Conservation (phyloP, 1,284 basidiomycete species). For the Cutaneotrichosporon dermatis region DNA sequence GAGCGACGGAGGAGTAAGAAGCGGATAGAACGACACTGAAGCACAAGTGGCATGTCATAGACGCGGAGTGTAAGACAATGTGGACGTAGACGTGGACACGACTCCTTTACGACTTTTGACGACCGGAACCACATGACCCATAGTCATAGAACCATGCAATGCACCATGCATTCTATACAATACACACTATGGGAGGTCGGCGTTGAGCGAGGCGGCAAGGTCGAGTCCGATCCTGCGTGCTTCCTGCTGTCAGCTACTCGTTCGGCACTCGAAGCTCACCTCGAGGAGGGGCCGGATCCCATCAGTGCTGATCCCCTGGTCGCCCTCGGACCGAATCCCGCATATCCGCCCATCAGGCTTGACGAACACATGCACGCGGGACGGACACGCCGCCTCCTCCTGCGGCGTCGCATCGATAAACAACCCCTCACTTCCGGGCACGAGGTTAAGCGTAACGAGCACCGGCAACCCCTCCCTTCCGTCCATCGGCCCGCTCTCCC, state of each 20-base stretch:
- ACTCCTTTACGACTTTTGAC: no score
- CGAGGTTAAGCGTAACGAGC: constrained; percentile 42
- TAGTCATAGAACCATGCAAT: not conserved
- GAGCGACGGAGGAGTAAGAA: no score
- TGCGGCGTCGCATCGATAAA: constrained; percentile 45
- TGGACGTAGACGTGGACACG: no score
- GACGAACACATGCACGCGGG: constrained; percentile 41
- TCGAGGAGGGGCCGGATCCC: constrained; percentile 33
- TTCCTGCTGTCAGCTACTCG: constrained; percentile 10
- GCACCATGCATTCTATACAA: constrained; percentile 9
- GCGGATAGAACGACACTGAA: no score
- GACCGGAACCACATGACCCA: no score
- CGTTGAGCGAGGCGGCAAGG: constrained; percentile 15
- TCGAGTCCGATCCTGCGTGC: constrained; percentile 12
- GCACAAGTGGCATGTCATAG: not conserved
- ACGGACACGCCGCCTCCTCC: constrained; percentile 47
- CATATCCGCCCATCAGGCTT: constrained; percentile 33
- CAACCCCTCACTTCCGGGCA: constrained; percentile 23
- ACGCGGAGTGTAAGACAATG: no score
- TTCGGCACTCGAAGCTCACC: not conserved
- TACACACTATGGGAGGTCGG: constrained; percentile 13
- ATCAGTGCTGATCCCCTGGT: constrained; percentile 28
- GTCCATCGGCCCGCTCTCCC: constrained; percentile 25
- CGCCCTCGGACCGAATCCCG: constrained; percentile 45
- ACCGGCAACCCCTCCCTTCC: constrained; percentile 40